These are phyloP conservation scores for Cucumis melo DNA, from an alignment of 306 rosid genomes.

Conservation along the genomic window DNA sequence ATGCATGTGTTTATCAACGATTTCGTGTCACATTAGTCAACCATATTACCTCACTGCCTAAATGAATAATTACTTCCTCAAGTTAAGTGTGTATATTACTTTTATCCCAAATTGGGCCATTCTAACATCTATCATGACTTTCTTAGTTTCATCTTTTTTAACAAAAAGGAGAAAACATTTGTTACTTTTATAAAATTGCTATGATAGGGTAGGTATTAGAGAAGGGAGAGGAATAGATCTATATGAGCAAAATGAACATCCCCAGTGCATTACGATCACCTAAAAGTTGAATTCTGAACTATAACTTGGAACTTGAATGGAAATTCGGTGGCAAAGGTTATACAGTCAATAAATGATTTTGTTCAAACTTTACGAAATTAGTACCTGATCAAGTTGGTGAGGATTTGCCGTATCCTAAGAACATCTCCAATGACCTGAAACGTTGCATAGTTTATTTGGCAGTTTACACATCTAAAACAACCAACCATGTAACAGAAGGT, in stretches of 20 bases:
- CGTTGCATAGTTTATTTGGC: neutral
- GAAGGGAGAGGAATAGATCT: neutral
- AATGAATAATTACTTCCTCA: neutral
- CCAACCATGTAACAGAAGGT: neutral
- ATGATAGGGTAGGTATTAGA: neutral
- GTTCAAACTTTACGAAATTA: neutral
- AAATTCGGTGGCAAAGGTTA: neutral
- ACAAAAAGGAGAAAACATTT: neutral
- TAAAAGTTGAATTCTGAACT: neutral
- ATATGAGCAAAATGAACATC: neutral
- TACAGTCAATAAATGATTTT: neutral
- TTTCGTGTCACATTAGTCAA: neutral
- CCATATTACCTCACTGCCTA: neutral
- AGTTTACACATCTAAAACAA: neutral
- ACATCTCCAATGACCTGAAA: slow-evolving; percentile 83
- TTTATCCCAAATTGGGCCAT: neutral
- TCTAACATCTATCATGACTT: neutral
- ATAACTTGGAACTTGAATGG: neutral
- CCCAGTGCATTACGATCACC: neutral
- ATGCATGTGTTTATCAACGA: neutral
- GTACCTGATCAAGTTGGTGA: slow-evolving; percentile 85
- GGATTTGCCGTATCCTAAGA: slow-evolving; percentile 82
- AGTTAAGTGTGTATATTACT: neutral
- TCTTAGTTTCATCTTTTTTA: neutral
- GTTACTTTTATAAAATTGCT: neutral